Percentiles rank a stretch among this genome's conserved stretches.
Evolutionary conservation across 768 basidiomycete species (phyloP).

Genomic region (Kockovaella imperatae): DNA sequence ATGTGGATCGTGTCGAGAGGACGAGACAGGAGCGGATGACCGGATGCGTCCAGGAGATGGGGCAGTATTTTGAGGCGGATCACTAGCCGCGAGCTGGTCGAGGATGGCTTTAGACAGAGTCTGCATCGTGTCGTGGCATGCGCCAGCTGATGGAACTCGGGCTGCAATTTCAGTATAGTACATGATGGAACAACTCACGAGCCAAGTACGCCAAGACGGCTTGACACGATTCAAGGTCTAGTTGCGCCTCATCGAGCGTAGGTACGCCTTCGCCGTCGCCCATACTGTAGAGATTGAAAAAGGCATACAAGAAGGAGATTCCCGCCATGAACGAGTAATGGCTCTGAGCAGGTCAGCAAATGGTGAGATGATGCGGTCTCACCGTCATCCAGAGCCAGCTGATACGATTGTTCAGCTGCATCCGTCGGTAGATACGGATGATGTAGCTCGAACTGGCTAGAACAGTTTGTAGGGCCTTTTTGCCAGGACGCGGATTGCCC

Average conservation of each 20-base stretch:
- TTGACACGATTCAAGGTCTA: conserved; percentile 44
- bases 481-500: conserved; percentile 42
- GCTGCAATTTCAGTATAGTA: conserved; percentile 7
- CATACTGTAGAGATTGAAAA: conserved; percentile 44
- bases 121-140: conserved; percentile 31
- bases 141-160: conserved; percentile 24
- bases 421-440: conserved; percentile 43
- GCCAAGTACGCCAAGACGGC: conserved; percentile 41
- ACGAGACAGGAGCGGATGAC: conserved; percentile 32
- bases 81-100: conserved; percentile 17
- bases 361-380: conserved; percentile 2
- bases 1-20: conserved; percentile 36
- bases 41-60: conserved; percentile 20
- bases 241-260: conserved; percentile 40
- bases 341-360: conserved; percentile 24
- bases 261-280: conserved; percentile 41
- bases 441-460: conserved; percentile 45
- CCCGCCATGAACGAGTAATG: conserved; percentile 45
- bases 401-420: conserved; percentile 45
- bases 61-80: conserved; percentile 1
- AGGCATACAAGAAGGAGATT: conserved; percentile 44
- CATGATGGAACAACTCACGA: conserved; percentile 24
- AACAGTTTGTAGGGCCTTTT: conserved; percentile 42
- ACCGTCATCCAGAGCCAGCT: conserved; percentile 45
- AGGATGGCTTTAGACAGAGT: conserved; percentile 24